Percentiles rank a stretch among this genome's conserved stretches.
phyloP scores from a whole-genome alignment of 345 rosid species.

The Lagerstroemia speciosa region DNA sequence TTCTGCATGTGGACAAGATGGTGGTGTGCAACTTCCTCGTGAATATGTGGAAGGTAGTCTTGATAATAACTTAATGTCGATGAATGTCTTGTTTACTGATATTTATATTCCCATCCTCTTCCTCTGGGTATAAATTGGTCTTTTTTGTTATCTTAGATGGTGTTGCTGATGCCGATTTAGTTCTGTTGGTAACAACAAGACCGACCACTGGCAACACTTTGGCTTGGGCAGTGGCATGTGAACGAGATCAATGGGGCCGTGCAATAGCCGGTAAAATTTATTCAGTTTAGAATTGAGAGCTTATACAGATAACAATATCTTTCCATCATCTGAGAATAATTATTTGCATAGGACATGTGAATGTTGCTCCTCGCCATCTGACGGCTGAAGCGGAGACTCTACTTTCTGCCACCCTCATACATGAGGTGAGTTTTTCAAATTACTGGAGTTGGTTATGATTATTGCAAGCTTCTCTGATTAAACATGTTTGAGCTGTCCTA shows the following conservation, averaged over 20 bases:
- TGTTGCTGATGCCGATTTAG: slow-evolving; percentile 83
- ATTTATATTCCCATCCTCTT: not conserved
- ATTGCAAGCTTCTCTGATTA: slow-evolving; percentile 2
- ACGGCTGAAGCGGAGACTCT: slow-evolving; percentile 94
- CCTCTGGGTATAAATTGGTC: not conserved
- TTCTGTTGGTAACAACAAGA: slow-evolving; percentile 92
- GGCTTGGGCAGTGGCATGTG: slow-evolving; percentile 99
- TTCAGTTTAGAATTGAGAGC: not conserved
- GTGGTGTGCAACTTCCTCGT: slow-evolving; percentile 96
- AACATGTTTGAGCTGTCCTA: slow-evolving; percentile 18
- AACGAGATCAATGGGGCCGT: slow-evolving; percentile 99
- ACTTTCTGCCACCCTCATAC: slow-evolving; percentile 96
- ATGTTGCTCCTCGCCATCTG: slow-evolving; percentile 98
- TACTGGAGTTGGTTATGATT: slow-evolving; percentile 7
- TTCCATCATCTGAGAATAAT: slow-evolving; percentile 1
- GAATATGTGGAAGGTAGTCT: slow-evolving; percentile 80
- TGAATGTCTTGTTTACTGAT: not conserved
- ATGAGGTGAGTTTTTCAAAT: slow-evolving; percentile 49
- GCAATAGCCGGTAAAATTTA: slow-evolving; percentile 77
- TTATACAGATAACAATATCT: not conserved
- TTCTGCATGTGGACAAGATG: slow-evolving; percentile 99
- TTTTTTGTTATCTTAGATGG: slow-evolving; percentile 43
- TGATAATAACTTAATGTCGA: slow-evolving; percentile 4
- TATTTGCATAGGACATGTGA: slow-evolving; percentile 76
- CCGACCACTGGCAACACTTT: slow-evolving; percentile 99